Percentiles rank a stretch among this genome's conserved stretches.
Conservation (phyloP, 495 filamentous ascomycete genomes). For the Bacidia rubella region DNA sequence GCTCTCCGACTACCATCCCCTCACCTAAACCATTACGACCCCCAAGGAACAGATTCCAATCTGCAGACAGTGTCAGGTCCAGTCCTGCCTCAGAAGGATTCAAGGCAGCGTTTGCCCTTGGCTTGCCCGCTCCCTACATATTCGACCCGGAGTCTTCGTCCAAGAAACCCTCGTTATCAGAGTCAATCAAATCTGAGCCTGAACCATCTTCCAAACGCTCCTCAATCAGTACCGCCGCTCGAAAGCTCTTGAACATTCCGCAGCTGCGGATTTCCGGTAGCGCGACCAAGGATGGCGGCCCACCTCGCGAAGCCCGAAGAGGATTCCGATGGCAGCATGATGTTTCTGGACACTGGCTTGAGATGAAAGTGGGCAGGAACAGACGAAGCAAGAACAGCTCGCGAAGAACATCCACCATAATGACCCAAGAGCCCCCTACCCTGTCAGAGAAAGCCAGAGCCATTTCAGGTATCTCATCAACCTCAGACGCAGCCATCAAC, state of each 20-base stretch:
- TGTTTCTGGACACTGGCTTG: conserved; percentile 13
- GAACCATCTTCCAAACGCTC: neutral
- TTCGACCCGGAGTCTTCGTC: neutral
- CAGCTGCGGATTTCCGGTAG: neutral
- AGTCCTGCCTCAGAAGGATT: neutral
- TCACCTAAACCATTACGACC: neutral
- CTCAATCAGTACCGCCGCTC: conserved; percentile 1
- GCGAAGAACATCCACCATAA: neutral
- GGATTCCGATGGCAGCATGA: conserved; percentile 14
- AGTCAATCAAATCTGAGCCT: neutral
- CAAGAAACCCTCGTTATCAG: neutral
- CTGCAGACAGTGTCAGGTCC: neutral
- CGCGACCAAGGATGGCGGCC: neutral
- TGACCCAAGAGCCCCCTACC: neutral
- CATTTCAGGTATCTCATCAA: neutral
- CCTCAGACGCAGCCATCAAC: neutral
- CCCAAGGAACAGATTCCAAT: neutral
- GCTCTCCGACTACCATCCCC: neutral
- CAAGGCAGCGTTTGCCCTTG: neutral
- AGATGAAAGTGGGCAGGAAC: conserved; percentile 12
- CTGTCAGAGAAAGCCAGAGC: neutral
- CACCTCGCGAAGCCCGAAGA: conserved; percentile 1
- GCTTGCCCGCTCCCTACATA: neutral
- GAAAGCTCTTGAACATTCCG: neutral
- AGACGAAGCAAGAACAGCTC: neutral